Conservation (phyloP, 257 asterid species). For the Penstemon newberryi region DNA sequence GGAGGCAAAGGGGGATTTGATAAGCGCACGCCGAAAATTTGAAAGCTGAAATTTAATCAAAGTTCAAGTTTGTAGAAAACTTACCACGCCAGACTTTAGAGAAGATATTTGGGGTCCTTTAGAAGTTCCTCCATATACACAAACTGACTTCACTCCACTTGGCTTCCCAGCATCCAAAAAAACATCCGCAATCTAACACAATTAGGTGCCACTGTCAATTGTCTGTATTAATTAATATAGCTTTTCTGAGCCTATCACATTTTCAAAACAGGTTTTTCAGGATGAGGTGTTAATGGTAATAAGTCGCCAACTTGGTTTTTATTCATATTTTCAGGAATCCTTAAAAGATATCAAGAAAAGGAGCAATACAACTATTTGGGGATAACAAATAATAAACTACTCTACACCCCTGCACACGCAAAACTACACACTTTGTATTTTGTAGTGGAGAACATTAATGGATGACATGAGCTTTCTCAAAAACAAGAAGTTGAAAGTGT, state of each 20-base stretch:
- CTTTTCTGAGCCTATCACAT: neutral
- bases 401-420: neutral
- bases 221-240: conserved; percentile 10
- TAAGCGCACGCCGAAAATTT: conserved; percentile 10
- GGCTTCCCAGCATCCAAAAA: conserved; percentile 91
- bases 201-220: conserved; percentile 23
- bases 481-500: neutral
- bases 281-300: neutral
- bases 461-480: neutral
- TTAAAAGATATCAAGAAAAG: neutral
- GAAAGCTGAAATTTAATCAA: neutral
- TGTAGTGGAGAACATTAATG: neutral
- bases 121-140: conserved; percentile 89
- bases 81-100: conserved; percentile 90
- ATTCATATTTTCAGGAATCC: neutral
- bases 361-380: neutral
- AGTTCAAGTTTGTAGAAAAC: conserved; percentile 28
- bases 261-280: neutral
- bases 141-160: conserved; percentile 68
- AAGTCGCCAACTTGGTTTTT: neutral
- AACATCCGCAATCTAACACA: conserved; percentile 80
- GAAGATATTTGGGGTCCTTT: conserved; percentile 91
- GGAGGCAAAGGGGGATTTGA: neutral
- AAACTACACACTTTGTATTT: neutral
- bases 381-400: neutral